Conservation (phyloP, 140 eudicot genomes). For the Cichorium intybus region DNA sequence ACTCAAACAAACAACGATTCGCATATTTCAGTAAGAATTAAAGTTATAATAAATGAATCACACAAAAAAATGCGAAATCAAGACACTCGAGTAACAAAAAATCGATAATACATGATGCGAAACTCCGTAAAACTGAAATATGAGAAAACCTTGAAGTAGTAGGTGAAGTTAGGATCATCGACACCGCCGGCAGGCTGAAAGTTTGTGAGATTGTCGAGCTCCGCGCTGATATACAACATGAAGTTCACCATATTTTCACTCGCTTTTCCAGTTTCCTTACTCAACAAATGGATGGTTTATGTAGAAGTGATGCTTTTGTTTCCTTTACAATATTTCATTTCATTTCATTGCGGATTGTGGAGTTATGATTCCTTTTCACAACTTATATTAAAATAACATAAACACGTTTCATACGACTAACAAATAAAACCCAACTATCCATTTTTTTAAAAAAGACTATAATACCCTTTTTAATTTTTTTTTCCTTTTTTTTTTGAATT, state of each 20-base stretch:
- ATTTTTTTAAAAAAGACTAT: too few relatives aligned
- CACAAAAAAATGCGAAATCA: neutral
- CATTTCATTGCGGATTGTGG: too few relatives aligned
- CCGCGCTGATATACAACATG: slow-evolving; percentile 66
- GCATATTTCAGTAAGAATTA: neutral
- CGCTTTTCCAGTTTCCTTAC: neutral
- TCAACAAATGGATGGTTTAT: slow-evolving; percentile 3
- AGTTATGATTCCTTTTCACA: neutral
- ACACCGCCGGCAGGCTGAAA: slow-evolving; percentile 86
- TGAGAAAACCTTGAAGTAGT: slow-evolving; percentile 72
- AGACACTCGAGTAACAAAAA: neutral
- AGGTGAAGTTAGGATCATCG: slow-evolving; percentile 78
- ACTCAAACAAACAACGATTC: neutral
- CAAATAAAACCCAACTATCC: too few relatives aligned
- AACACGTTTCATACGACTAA: too few relatives aligned
- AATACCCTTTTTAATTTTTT: too few relatives aligned
- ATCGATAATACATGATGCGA: neutral
- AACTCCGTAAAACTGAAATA: neutral
- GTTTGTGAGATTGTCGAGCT: slow-evolving; percentile 68
- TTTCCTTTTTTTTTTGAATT: too few relatives aligned
- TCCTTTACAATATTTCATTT: too few relatives aligned
- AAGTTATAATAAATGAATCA: neutral
- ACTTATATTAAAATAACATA: too few relatives aligned
- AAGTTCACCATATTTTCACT: slow-evolving; percentile 76
- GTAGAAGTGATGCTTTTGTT: slow-evolving; percentile 10